Evolutionary conservation across 306 rosid genomes (phyloP), one percentile per base, ranked within the genome.

Genomic region (Gleditsia sinensis): DNA sequence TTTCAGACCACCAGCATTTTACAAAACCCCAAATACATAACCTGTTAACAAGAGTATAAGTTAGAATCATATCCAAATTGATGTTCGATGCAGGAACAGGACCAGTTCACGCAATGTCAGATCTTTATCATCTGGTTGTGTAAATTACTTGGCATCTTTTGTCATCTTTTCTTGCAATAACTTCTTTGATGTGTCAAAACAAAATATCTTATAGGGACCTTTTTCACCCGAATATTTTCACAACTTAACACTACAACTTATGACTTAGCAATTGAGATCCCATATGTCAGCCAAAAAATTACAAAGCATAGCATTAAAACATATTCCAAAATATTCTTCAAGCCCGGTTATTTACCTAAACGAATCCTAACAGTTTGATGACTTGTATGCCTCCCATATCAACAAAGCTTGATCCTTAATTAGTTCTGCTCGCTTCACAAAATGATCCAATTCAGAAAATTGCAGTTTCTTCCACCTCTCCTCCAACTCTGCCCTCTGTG

Each of bases 381-480:
- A 66, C 51, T 80, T 75, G 25, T 55, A 64, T 0, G 89, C 87
- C 40, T 90, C 85, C 67, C 75, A 46, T n/a, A 84, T 42, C 81
- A 86, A 28, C 74, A 45, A 74, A 1, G 85, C 34, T 42, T 75
- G 85, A 1, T 90, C 86, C 32, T 40, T 67, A 12, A 73, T 32
- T 27, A 91, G 65, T 66, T 82, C 67, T 1, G 71, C 13, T 12
- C 87, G 73, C 73, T 62, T 56, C 7, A 64, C 71, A 62, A 65
- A 76, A 43, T 89, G 32, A 55, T 91, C 87, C 76, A 89, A 19
- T 25, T 91, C 97, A 0, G 87, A 85, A 66, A 50, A 6, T 13
- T 75, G 83, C 17, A 87, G 2, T 27, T 86, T 36, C 81, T 37
- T 83, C 92, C 96, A 93, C 80, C 53, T 75, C 3, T 23, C 78